Evolutionary conservation across 2,329 filamentous ascomycete species (phyloP), one percentile per base, ranked within the genome.

Genomic region (Lecanicillium sp.): DNA sequence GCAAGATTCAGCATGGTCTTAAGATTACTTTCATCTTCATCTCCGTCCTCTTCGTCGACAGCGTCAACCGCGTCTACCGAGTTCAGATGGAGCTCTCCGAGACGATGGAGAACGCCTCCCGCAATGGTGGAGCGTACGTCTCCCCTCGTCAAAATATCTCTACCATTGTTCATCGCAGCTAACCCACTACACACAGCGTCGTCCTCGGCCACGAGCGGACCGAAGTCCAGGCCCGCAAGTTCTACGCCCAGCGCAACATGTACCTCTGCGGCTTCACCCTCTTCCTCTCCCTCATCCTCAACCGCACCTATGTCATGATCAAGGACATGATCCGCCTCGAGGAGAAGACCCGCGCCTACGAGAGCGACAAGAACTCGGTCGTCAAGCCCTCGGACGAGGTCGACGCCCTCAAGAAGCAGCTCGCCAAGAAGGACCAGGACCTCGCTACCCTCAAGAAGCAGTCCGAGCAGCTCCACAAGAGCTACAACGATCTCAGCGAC

Each of bases 211-310:
- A 88, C 64, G 93, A 97, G 67, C 91, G 93, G 55, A 90, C 95
- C 80, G 93, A 98, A 73, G 91, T 97, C 44, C 93, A 98, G 71
- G 91, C 93, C 56, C 90, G 93, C 79, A 98, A 98, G 74, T 98
- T 98, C 78, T 98, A 98, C 80, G 95, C 90, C 53, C 91, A 98
- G 76, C 90, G 93, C 70, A 98, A 98, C 83, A 98, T 98, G 93
- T 98, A 98, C 74, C 90, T 98, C 53, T 97, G 93, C 70, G 93
- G 93, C 60, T 98, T 98, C 78, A 98, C 93, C 5, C 85, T 98
- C 55, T 97, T 98, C 82, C 85, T 98, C 53, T 97, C 91, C 46
- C 79, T 98, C 55, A 98, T 98, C 70, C 87, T 94, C 66, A 97
- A 98, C 83, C 91, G 93, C 64, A 98, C 93, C 64, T 98, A 97